Conservation (phyloP, 225 moss, liverwort and hornwort species). For the Asterella californica region DNA sequence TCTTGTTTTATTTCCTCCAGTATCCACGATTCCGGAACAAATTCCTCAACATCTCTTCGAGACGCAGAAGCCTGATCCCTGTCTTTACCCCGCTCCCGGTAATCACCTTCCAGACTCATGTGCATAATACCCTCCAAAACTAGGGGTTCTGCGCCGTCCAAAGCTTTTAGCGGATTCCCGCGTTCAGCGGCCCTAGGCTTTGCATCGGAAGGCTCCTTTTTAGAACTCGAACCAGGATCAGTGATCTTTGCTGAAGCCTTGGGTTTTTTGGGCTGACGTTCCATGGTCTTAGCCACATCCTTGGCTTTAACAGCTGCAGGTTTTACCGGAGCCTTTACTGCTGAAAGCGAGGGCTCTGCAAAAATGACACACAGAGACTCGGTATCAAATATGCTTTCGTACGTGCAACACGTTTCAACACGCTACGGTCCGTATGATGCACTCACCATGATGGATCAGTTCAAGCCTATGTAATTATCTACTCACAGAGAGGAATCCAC, state of each 20-base stretch:
- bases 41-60: constrained; percentile 31
- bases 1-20: constrained; percentile 53
- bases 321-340: constrained; percentile 19
- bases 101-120: constrained; percentile 38
- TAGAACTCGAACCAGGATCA: constrained; percentile 15
- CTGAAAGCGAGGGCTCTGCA: constrained; percentile 9
- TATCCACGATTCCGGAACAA: constrained; percentile 86
- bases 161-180: constrained; percentile 25
- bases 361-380: not conserved
- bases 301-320: constrained; percentile 19
- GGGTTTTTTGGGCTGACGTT: constrained; percentile 11
- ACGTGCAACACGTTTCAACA: not conserved
- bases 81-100: constrained; percentile 28
- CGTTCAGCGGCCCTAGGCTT: constrained; percentile 33
- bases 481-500: not conserved
- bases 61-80: constrained; percentile 21
- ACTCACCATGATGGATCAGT: not conserved
- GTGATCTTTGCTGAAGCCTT: constrained; percentile 8
- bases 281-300: constrained; percentile 13
- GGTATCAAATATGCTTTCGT: not conserved
- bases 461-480: not conserved
- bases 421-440: not conserved
- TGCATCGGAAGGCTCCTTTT: constrained; percentile 16
- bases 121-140: constrained; percentile 49
- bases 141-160: constrained; percentile 29